Base-by-base conservation (phyloP, 768 basidiomycete genomes). In the Mycena floridula region DNA sequence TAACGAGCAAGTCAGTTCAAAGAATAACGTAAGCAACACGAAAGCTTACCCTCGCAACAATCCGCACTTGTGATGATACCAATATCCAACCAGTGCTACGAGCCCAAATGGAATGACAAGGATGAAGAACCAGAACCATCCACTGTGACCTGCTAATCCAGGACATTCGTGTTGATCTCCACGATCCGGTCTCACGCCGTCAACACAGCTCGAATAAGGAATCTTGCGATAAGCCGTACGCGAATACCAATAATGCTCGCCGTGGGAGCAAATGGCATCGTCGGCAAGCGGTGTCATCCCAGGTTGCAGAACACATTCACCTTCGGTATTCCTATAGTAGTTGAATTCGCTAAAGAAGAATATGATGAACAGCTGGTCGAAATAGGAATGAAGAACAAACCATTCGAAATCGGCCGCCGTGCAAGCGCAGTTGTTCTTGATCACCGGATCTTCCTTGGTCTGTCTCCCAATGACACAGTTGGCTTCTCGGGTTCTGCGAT, bases 201-300 rank as follows among this genome's bases (percentile, higher is more conserved):
- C 93, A 43, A 82, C 78, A 60, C 96, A 99, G 18, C 72, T 78
- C 26, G 94, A 95, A 61, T 86, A 87, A 1, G 87, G 87, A 38
- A 97, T 89, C 63, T 89, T 83, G 42, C 93, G 87, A 59, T 94
- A 95, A 4, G 82, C 68, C 0, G 95, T 98, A 23, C 92, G 82
- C 42, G 91, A 92, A 59, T 93, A 97, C 96, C 96, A 99, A 60
- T 73, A 89, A 3, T 85, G 80, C 36, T 81, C 81, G 16, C 70
- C 76, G 43, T 63, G 62, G 18, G 64, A 68, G 55, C 89, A 92
- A 4, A 75, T 70, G 23, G 75, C 74, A 28, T 93, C 89, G 22
- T 69, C 51, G 0, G 76, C 60, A 9, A 86, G 72, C 0, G 92
- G 74, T 3, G 63, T 60, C 0, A 82, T 84, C 9, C 86, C 90